Conservation (phyloP, 1,139 yeast genomes). For the Waltiozyma sp. region DNA sequence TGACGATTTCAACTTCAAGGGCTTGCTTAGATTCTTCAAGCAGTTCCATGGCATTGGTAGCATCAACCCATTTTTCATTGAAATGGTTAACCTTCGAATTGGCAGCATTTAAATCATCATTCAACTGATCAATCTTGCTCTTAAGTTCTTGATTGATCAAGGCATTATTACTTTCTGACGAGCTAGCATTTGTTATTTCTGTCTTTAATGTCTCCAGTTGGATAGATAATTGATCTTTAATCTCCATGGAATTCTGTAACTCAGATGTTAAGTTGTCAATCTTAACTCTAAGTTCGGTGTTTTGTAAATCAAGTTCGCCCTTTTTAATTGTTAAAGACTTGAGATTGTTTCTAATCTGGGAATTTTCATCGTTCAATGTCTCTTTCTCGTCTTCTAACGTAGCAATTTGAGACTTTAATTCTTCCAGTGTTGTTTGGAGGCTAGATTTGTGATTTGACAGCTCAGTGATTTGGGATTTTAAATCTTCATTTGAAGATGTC, state of each 20-base stretch:
- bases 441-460: background rate
- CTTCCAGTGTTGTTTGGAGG: background rate
- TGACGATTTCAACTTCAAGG: background rate
- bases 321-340: constrained; percentile 14
- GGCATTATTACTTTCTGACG: background rate
- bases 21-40: background rate
- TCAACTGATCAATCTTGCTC: constrained; percentile 8
- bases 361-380: background rate
- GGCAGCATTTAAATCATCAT: background rate
- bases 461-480: background rate
- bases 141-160: constrained; percentile 1
- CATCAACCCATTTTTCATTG: constrained; percentile 1
- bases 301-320: constrained; percentile 17
- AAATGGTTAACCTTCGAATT: background rate
- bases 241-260: constrained; percentile 4
- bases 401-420: background rate
- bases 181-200: background rate
- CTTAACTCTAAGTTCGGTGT: constrained; percentile 1
- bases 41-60: constrained; percentile 7
- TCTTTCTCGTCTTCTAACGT: background rate
- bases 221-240: constrained; percentile 9
- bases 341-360: background rate
- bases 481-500: background rate
- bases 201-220: constrained; percentile 7
- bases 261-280: constrained; percentile 7